Percentiles rank a stretch among this genome's conserved stretches.
These are phyloP conservation scores for Ogataea neopini DNA, from an alignment of 805 yeast species.

Conservation along the genomic window DNA sequence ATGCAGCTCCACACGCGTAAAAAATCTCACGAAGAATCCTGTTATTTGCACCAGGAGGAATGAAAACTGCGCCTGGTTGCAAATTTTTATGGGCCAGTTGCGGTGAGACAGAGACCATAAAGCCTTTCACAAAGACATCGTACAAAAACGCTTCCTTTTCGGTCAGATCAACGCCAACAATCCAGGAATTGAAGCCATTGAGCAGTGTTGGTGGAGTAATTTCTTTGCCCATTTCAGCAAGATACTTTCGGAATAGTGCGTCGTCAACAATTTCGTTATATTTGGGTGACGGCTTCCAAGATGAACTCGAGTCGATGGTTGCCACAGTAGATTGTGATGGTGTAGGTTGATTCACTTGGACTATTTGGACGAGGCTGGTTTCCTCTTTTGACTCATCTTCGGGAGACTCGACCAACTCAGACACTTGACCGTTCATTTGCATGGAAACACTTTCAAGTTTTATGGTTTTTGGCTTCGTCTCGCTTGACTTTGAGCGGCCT, in stretches of 20 bases:
- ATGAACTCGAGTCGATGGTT: not conserved
- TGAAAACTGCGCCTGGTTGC: conserved; percentile 42
- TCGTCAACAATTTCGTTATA: conserved; percentile 22
- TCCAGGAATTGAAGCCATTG: conserved; percentile 19
- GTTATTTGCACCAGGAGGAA: conserved; percentile 36
- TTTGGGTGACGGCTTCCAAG: not conserved
- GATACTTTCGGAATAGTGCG: conserved; percentile 25
- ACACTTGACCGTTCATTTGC: not conserved
- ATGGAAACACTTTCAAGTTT: not conserved
- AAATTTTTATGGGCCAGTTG: conserved; percentile 42
- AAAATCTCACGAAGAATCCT: conserved; percentile 33
- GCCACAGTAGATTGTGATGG: not conserved
- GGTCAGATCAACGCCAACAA: conserved; percentile 20
- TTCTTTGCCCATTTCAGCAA: conserved; percentile 15
- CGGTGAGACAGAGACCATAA: conserved; percentile 43
- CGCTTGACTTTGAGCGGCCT: not conserved
- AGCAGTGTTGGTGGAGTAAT: conserved; percentile 12
- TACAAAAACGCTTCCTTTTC: conserved; percentile 26
- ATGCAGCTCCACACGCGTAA: conserved; percentile 42
- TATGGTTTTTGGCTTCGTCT: not conserved
- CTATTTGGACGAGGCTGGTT: not conserved
- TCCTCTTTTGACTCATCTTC: not conserved
- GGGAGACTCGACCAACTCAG: not conserved
- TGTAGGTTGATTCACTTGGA: not conserved
- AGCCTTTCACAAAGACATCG: conserved; percentile 42